Percentiles rank a stretch among this genome's conserved stretches.
Conservation (phyloP, 2,329 filamentous ascomycete species). For the Pseudocercospora musae region DNA sequence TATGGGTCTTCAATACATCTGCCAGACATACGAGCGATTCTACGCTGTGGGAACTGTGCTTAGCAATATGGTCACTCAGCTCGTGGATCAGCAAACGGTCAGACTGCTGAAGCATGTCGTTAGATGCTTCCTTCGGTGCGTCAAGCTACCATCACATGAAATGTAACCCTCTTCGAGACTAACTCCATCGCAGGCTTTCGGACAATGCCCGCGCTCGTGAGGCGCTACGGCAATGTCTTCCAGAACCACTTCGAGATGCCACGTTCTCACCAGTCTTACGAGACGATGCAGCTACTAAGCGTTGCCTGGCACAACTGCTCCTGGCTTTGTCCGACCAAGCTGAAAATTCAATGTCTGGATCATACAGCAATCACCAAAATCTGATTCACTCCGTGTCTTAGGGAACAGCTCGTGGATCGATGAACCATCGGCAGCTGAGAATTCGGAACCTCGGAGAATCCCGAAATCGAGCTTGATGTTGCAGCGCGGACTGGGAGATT, state of each 20-base stretch:
- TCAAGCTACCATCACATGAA: conserved; percentile 14
- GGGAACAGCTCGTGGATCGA: background rate
- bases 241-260: conserved; percentile 95
- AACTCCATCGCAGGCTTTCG: conserved; percentile 63
- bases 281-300: conserved; percentile 95
- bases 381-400: background rate
- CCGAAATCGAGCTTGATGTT: background rate
- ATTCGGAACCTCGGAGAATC: background rate
- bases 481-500: background rate
- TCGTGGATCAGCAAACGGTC: conserved; percentile 96
- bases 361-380: conserved; percentile 22
- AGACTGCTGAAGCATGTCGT: conserved; percentile 96
- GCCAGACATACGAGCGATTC: conserved; percentile 96
- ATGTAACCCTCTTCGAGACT: background rate
- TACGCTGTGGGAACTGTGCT: conserved; percentile 96
- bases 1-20: conserved; percentile 95
- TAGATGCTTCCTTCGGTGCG: conserved; percentile 88
- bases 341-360: conserved; percentile 28
- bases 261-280: conserved; percentile 95
- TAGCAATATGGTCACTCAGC: conserved; percentile 97
- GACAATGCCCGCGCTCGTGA: conserved; percentile 95
- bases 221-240: conserved; percentile 90
- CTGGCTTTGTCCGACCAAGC: conserved; percentile 83
- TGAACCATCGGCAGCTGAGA: background rate
- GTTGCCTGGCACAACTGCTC: conserved; percentile 91